A percentile compares a stretch with the other conserved stretches of the same genome.
Evolutionary conservation across 208 protist species (phyloP).

Genomic region (Trypanosoma mega): DNA sequence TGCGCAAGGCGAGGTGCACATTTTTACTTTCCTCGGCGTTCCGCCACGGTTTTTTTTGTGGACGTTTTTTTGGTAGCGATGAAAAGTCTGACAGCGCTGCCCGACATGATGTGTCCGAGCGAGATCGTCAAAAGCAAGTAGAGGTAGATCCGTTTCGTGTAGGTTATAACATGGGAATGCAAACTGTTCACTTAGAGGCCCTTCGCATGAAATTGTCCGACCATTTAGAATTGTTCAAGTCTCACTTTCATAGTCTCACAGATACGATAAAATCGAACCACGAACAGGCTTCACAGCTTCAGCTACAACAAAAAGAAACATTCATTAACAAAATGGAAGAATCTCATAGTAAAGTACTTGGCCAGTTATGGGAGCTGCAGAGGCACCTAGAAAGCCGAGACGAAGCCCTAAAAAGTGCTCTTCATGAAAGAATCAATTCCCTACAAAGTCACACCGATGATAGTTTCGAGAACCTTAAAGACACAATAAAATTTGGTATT

Average conservation of each 20-base stretch:
- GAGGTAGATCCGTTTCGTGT: slow-evolving; percentile 30
- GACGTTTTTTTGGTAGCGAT: too few relatives aligned
- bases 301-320: slow-evolving; percentile 24
- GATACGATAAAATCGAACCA: slow-evolving; percentile 18
- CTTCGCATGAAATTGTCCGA: slow-evolving; percentile 29
- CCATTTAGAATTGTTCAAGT: slow-evolving; percentile 30
- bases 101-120: too few relatives aligned
- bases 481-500: slow-evolving; percentile 28
- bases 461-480: slow-evolving; percentile 29
- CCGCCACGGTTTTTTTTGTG: too few relatives aligned
- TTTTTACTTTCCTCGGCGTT: too few relatives aligned
- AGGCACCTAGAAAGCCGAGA: slow-evolving; percentile 17
- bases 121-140: too few relatives aligned
- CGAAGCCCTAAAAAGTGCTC: slow-evolving; percentile 9
- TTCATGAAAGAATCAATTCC: slow-evolving; percentile 8
- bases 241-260: slow-evolving; percentile 23
- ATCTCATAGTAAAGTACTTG: slow-evolving; percentile 7
- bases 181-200: slow-evolving; percentile 30
- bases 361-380: slow-evolving; percentile 7
- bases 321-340: slow-evolving; percentile 20
- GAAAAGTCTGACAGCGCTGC: too few relatives aligned
- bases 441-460: slow-evolving; percentile 30
- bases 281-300: slow-evolving; percentile 12
- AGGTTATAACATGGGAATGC: slow-evolving; percentile 33
- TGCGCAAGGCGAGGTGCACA: too few relatives aligned